Conservation (phyloP, 805 yeast genomes). For the Yarrowia deformans region DNA sequence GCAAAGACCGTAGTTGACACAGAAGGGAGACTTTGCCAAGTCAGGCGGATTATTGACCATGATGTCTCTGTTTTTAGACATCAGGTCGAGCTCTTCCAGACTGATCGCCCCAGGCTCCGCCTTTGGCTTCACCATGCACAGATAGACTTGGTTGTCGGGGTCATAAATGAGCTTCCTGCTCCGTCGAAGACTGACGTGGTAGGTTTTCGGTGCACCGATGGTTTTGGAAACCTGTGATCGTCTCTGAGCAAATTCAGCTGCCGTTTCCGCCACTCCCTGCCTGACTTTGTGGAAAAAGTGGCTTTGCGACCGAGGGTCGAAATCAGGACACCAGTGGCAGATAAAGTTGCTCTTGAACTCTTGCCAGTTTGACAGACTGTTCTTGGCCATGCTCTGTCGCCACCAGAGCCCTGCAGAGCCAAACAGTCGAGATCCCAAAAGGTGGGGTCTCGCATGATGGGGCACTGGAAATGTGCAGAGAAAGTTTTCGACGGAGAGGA, state of each 20-base stretch:
- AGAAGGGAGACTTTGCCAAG: constrained; percentile 7
- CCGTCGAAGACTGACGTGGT: constrained; percentile 7
- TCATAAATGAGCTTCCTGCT: constrained; percentile 23
- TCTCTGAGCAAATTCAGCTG: constrained; percentile 16
- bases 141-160: constrained; percentile 25
- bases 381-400: constrained; percentile 11
- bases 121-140: constrained; percentile 12
- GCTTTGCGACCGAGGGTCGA: not conserved
- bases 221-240: not conserved
- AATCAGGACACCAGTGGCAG: not conserved
- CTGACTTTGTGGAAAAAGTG: constrained; percentile 20
- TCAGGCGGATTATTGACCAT: constrained; percentile 10
- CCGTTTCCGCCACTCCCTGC: constrained; percentile 10
- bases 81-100: constrained; percentile 5
- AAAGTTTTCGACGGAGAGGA: constrained; percentile 14
- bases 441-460: not conserved
- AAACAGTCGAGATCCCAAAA: constrained; percentile 7
- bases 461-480: constrained; percentile 24
- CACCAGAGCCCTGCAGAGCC: constrained; percentile 14
- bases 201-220: not conserved
- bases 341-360: constrained; percentile 13
- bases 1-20: constrained; percentile 22
- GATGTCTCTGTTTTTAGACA: constrained; percentile 1
- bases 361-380: constrained; percentile 7
- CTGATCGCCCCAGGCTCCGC: not conserved